Evolutionary conservation across 2,329 filamentous ascomycete genomes (phyloP).

Genomic region (Aspergillus tamarii): DNA sequence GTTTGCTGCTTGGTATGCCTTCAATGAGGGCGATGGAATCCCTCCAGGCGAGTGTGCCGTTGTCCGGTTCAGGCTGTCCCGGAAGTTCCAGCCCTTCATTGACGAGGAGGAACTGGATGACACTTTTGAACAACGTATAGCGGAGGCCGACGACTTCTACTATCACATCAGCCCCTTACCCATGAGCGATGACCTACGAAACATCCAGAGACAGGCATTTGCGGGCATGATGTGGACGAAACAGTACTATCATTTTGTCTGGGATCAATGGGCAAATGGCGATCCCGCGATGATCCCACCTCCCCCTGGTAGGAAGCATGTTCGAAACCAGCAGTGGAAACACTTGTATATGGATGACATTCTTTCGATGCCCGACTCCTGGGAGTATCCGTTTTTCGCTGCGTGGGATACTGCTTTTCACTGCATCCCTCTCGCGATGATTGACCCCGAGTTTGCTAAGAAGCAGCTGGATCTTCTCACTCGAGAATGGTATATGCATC

Average conservation of each 20-base stretch:
- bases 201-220: conserved; percentile 92
- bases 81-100: conserved; percentile 73
- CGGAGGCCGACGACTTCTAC: conserved; percentile 97
- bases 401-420: conserved; percentile 98
- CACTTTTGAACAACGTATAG: conserved; percentile 78
- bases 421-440: conserved; percentile 94
- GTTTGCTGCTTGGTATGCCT: conserved; percentile 86
- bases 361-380: conserved; percentile 95
- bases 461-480: conserved; percentile 97
- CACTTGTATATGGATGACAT: conserved; percentile 95
- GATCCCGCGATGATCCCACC: conserved; percentile 88
- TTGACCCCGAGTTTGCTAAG: conserved; percentile 96
- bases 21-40: conserved; percentile 87
- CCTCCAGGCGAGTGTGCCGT: conserved; percentile 91
- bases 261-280: conserved; percentile 97
- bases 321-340: conserved; percentile 89
- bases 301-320: conserved; percentile 73
- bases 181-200: conserved; percentile 90
- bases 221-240: conserved; percentile 99
- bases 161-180: conserved; percentile 89
- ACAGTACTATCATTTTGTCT: conserved; percentile 94
- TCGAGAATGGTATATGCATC: conserved; percentile 98
- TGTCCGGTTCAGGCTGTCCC: conserved; percentile 86
- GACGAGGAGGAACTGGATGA: conserved; percentile 94
- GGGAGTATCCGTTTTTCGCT: conserved; percentile 98